Conservation (phyloP, 345 rosid species). For the Fremontodendron californicum region DNA sequence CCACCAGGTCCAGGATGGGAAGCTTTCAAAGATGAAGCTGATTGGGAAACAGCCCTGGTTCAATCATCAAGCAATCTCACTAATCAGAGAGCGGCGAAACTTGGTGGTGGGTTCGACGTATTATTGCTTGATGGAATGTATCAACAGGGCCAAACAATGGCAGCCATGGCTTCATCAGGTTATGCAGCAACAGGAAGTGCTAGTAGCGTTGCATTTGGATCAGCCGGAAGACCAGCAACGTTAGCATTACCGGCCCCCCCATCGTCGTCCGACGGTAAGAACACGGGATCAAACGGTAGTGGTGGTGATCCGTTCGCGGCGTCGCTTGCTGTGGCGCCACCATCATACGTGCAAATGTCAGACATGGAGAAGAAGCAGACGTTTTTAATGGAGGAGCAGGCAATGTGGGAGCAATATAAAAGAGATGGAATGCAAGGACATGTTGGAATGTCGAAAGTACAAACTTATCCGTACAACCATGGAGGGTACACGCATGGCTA, state of each 20-base stretch:
- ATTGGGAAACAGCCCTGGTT: slow-evolving; percentile 85
- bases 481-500: slow-evolving; percentile 31
- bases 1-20: slow-evolving; percentile 47
- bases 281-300: not conserved
- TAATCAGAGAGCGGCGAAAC: slow-evolving; percentile 27
- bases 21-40: slow-evolving; percentile 53
- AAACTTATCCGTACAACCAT: slow-evolving; percentile 25
- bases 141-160: slow-evolving; percentile 38
- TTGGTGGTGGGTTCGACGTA: slow-evolving; percentile 52
- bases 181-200: slow-evolving; percentile 31
- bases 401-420: slow-evolving; percentile 53
- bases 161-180: slow-evolving; percentile 22
- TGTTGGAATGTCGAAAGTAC: slow-evolving; percentile 29
- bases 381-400: slow-evolving; percentile 49
- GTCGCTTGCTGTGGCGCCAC: slow-evolving; percentile 41
- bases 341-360: slow-evolving; percentile 57
- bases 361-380: slow-evolving; percentile 61
- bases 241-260: slow-evolving; percentile 51
- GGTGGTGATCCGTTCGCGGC: slow-evolving; percentile 55
- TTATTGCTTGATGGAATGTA: slow-evolving; percentile 56
- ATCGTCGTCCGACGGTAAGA: not conserved
- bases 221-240: slow-evolving; percentile 39
- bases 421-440: slow-evolving; percentile 54
- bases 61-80: slow-evolving; percentile 57
- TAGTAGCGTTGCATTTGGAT: slow-evolving; percentile 16